Base-by-base conservation (phyloP, 139 green algal genomes). In the Nannochloris sp. region DNA sequence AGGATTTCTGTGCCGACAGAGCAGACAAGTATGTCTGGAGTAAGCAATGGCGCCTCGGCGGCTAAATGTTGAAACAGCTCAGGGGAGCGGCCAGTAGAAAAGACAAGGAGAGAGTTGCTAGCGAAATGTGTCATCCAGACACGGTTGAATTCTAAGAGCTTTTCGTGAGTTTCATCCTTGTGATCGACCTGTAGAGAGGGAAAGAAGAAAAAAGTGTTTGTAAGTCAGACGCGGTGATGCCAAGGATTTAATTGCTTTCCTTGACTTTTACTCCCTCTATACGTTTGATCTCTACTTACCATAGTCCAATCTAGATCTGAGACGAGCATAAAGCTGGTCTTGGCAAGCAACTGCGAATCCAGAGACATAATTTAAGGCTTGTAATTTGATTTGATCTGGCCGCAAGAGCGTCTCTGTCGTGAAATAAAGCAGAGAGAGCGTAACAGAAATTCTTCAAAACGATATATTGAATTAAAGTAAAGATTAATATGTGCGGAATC, bases 1-100 rank as follows among this genome's bases (percentile, higher is more conserved):
- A 90, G 89, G 23, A 97, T 91, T 62, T 97, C 91, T 1, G 86
- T 95, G 38, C 91, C 91, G 10, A 97, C 91, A 0, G 84, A 92
- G 80, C 89, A 96, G n/a, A 95, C 87, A 14, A 96, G 74, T 19
- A 95, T 74, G 61, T 90, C 77, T 3, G 90, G 90, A 1, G 65
- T 82, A 2, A 93, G 74, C 53, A 97, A 68, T 7, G 90, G 90
- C 14, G 80, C 76, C 33, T 92, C 75, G 32, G 71, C 66, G 81
- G 83, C 75, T 0, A 97, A 80, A 64, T 95, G 32, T 6, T 73
- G 62, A 62, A 87, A 97, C 3, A 95, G 71, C 19, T 55, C 55
- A 13, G 86, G 91, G 2, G 90, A 96, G 5, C 91, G 60, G 25
- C 91, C 91, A 2, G 91, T 96, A 27, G 90, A 96, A 63, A 89